phyloP scores from a whole-genome alignment of 176 grass and related monocot species.

The Lolium perenne region DNA sequence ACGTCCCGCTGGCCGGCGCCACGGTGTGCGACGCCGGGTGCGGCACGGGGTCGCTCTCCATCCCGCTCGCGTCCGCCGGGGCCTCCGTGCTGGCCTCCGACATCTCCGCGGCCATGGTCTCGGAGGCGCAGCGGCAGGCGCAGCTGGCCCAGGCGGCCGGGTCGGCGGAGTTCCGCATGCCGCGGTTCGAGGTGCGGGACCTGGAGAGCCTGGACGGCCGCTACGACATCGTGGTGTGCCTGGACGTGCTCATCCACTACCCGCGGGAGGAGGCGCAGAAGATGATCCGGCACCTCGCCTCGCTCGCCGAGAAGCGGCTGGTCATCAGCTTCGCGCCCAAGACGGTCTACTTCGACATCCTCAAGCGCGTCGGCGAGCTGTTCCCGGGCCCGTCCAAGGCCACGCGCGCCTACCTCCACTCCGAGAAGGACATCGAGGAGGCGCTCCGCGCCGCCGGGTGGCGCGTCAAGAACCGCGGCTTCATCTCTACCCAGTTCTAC shows the following conservation, averaged over 20 bases:
- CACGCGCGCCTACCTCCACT: constrained; percentile 82
- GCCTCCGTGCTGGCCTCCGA: constrained; percentile 73
- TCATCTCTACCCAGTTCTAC: constrained; percentile 98
- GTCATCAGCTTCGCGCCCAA: constrained; percentile 89
- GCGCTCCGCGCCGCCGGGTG: constrained; percentile 77
- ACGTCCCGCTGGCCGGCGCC: constrained; percentile 46
- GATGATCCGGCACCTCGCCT: constrained; percentile 88
- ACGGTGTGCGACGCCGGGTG: constrained; percentile 86
- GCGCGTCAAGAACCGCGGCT: constrained; percentile 67
- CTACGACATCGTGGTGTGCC: constrained; percentile 85
- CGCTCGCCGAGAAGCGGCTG: constrained; percentile 76
- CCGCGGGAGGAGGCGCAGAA: constrained; percentile 73
- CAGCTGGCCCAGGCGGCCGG: constrained; percentile 18
- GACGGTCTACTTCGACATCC: constrained; percentile 77
- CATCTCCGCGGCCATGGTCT: constrained; percentile 84
- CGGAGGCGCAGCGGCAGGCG: constrained; percentile 74
- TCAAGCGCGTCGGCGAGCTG: constrained; percentile 90
- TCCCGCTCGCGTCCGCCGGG: constrained; percentile 72
- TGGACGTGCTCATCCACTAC: constrained; percentile 96
- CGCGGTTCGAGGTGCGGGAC: constrained; percentile 74
- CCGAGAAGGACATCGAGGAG: constrained; percentile 77
- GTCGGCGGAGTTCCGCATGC: constrained; percentile 53
- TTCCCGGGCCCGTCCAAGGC: constrained; percentile 94
- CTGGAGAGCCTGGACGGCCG: constrained; percentile 63
- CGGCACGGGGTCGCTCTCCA: constrained; percentile 75